Percentiles rank a stretch among this genome's conserved stretches.
Evolutionary conservation across 257 asterid genomes (phyloP).

Genomic region (Echites panduratus): DNA sequence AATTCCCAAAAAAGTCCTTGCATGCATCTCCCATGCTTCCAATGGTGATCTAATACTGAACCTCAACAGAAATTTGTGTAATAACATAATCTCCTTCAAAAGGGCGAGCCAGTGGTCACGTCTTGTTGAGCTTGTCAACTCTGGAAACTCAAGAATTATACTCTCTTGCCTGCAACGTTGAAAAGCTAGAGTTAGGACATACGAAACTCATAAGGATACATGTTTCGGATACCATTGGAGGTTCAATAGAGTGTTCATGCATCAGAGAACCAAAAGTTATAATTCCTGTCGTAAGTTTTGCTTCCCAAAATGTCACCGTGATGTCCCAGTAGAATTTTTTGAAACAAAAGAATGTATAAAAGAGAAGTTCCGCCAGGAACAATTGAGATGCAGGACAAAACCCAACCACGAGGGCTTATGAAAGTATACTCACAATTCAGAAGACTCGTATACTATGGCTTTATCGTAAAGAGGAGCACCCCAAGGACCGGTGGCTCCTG

Average conservation of each 20-base stretch:
- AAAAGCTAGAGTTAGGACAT: neutral
- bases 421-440: conserved; percentile 52
- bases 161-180: conserved; percentile 49
- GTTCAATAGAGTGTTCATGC: neutral
- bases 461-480: conserved; percentile 96
- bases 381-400: too few species aligned
- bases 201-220: neutral
- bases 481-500: conserved; percentile 86
- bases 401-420: neutral
- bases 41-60: conserved; percentile 40
- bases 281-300: neutral
- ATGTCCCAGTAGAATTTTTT: neutral
- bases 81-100: conserved; percentile 56
- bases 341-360: neutral
- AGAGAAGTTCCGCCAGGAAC: neutral
- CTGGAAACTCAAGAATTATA: conserved; percentile 75
- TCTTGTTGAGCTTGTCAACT: conserved; percentile 86
- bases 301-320: neutral
- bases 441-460: conserved; percentile 65
- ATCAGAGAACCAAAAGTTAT: neutral
- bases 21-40: conserved; percentile 71
- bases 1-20: conserved; percentile 71
- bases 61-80: conserved; percentile 55
- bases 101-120: conserved; percentile 93
- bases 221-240: neutral